phyloP scores from a whole-genome alignment of 2,329 filamentous ascomycete genomes.

The Arthrobotrys sinensis region DNA sequence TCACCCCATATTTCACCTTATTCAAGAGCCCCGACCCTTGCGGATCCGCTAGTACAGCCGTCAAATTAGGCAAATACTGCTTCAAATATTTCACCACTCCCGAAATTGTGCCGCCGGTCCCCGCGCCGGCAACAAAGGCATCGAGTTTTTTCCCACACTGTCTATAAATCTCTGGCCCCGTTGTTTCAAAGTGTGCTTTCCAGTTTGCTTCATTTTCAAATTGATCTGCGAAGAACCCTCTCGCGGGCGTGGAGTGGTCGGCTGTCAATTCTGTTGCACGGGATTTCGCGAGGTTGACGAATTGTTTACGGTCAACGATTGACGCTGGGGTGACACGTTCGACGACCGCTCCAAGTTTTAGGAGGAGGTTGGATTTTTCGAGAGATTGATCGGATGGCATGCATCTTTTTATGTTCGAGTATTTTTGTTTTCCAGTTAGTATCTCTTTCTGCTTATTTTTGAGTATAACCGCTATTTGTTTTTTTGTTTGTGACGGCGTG shows the following conservation, averaged over 20 bases:
- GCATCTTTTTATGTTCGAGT: slow-evolving; percentile 71
- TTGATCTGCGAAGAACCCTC: slow-evolving; percentile 94
- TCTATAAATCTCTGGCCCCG: slow-evolving; percentile 88
- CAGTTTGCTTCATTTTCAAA: slow-evolving; percentile 95
- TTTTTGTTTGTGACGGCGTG: not conserved
- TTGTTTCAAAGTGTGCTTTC: slow-evolving; percentile 83
- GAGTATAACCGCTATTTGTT: not conserved
- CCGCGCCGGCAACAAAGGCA: slow-evolving; percentile 92
- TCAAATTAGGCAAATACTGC: slow-evolving; percentile 75
- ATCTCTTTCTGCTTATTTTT: slow-evolving; percentile 54
- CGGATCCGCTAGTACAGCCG: slow-evolving; percentile 89
- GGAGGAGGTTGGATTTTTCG: slow-evolving; percentile 90
- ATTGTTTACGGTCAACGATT: slow-evolving; percentile 93
- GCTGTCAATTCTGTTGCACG: slow-evolving; percentile 82
- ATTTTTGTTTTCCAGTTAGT: slow-evolving; percentile 19
- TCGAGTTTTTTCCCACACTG: slow-evolving; percentile 83
- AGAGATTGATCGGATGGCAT: slow-evolving; percentile 93
- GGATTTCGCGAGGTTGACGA: slow-evolving; percentile 88
- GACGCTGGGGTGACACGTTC: slow-evolving; percentile 91
- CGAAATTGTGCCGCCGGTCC: slow-evolving; percentile 92
- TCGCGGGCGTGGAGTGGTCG: slow-evolving; percentile 74
- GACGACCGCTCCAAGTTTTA: slow-evolving; percentile 91
- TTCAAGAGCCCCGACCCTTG: slow-evolving; percentile 95
- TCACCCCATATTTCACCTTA: slow-evolving; percentile 90
- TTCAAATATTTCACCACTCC: slow-evolving; percentile 89